Evolutionary conservation across 1,284 basidiomycete genomes (phyloP), one percentile per base, ranked within the genome.

Genomic region (Exsudoporus floridanus): DNA sequence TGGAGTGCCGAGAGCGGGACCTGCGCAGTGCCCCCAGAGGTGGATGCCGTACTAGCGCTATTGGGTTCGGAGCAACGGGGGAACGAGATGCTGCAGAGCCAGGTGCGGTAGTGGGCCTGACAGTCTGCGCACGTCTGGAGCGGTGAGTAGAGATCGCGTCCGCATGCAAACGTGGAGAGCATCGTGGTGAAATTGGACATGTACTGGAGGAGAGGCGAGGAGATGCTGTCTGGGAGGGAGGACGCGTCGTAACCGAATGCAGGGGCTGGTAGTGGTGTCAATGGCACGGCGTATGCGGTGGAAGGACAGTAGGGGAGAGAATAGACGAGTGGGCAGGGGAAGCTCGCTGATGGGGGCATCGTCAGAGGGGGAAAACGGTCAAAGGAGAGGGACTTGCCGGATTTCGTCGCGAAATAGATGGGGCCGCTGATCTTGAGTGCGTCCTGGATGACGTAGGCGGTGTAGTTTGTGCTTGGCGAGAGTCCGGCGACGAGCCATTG

Each of bases 101-200:
- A 94, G 43, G 78, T 76, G 18, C 90, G 79, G 64, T 94, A 94
- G 16, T 82, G 82, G 25, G 72, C 62, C 58, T 88, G 84, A 63
- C 92, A 94, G 68, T 90, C 87, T 12, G 81, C 76, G 62, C 92
- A 94, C 1, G 81, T 79, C 19, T 89, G 82, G 6, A 92, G 72
- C 2, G 87, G 88, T 9, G 89, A 92, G 72, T 92, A 94, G 43
- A 78, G 66, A 66, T 93, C 91, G 23, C 90, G 78, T 4, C 91
- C 92, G 63, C 92, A 94, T 2, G 89, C 82, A 57, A 83, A 81
- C 3, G 87, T 84, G 14, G 78, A 76, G 18, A 94, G 80, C 14
- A 82, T 80, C 1, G 78, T 77, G 1, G 89, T 87, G 70, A 94
- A 92, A 63, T 90, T 89, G 30, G 84, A 70, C 55, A 93, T 71